These are phyloP conservation scores for Cyanophora paradoxa DNA, from an alignment of 78 protist genomes.

Conservation along the genomic window DNA sequence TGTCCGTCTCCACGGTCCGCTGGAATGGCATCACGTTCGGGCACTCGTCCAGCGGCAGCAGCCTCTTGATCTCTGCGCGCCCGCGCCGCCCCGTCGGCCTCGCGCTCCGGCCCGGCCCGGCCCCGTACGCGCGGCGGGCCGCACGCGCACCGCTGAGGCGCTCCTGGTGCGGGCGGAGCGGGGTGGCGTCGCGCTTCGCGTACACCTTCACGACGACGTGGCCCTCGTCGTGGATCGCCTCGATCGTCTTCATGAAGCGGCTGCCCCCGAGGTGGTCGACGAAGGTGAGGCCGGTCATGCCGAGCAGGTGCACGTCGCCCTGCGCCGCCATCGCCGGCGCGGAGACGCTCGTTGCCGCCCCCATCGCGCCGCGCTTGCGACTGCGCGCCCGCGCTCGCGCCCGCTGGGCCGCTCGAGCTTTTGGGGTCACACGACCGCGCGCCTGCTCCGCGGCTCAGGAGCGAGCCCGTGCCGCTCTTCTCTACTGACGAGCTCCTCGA, in stretches of 20 bases:
- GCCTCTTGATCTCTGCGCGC: constrained; percentile 30
- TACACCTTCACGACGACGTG: constrained; percentile 69
- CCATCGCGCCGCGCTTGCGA: neutral
- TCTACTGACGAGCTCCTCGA: too few relatives aligned
- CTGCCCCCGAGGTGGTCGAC: constrained; percentile 23
- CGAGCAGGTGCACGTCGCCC: neutral
- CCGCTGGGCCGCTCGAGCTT: too few relatives aligned
- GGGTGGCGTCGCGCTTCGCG: constrained; percentile 39
- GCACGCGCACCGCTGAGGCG: constrained; percentile 7
- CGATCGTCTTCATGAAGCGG: constrained; percentile 26
- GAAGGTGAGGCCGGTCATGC: neutral
- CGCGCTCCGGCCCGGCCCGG: neutral
- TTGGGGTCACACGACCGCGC: too few relatives aligned
- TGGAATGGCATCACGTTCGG: constrained; percentile 69
- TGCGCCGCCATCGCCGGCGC: neutral
- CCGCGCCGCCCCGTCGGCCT: neutral
- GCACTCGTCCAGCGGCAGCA: neutral
- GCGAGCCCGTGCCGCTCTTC: too few relatives aligned
- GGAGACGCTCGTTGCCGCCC: neutral
- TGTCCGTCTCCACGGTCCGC: constrained; percentile 48
- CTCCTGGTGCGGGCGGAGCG: constrained; percentile 19
- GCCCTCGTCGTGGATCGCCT: constrained; percentile 14
- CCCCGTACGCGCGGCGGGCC: neutral
- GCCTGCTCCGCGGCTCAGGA: too few relatives aligned
- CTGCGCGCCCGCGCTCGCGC: neutral